A percentile compares a stretch with the other conserved stretches of the same genome.
phyloP scores from a whole-genome alignment of 257 asterid genomes.

The Solanum boliviense region DNA sequence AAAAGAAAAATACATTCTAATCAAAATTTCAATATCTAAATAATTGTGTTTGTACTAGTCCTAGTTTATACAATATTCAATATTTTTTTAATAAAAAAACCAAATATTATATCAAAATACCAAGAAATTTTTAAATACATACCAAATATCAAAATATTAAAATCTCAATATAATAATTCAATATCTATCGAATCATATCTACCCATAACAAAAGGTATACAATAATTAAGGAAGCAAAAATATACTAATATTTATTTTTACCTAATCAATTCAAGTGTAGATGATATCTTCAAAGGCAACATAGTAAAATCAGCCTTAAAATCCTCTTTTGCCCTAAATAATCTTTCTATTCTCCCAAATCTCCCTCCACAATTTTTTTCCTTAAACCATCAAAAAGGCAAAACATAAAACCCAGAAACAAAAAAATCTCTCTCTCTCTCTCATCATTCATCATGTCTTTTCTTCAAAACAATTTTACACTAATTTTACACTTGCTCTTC shows the following conservation, averaged over 20 bases:
- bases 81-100: no score
- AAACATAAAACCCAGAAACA: background rate
- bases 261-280: background rate
- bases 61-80: no score
- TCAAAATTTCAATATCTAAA: background rate
- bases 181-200: background rate
- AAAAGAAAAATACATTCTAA: no score
- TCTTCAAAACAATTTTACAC: constrained; percentile 6
- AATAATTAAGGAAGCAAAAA: background rate
- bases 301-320: constrained; percentile 1
- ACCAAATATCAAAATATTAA: no score
- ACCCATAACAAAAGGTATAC: background rate
- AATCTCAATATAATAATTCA: no score
- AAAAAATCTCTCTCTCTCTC: background rate
- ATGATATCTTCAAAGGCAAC: constrained; percentile 5
- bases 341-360: constrained; percentile 9
- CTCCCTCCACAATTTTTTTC: constrained; percentile 17
- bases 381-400: constrained; percentile 7
- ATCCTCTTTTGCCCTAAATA: constrained; percentile 1
- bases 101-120: no score
- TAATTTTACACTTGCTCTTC: constrained; percentile 3
- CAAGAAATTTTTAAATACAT: background rate
- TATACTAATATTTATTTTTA: background rate
- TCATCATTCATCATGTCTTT: constrained; percentile 15
- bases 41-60: no score